Evolutionary conservation across 108 stramenopile species (phyloP), one percentile per base, ranked within the genome.

Genomic region (Craspedostauros australis): DNA sequence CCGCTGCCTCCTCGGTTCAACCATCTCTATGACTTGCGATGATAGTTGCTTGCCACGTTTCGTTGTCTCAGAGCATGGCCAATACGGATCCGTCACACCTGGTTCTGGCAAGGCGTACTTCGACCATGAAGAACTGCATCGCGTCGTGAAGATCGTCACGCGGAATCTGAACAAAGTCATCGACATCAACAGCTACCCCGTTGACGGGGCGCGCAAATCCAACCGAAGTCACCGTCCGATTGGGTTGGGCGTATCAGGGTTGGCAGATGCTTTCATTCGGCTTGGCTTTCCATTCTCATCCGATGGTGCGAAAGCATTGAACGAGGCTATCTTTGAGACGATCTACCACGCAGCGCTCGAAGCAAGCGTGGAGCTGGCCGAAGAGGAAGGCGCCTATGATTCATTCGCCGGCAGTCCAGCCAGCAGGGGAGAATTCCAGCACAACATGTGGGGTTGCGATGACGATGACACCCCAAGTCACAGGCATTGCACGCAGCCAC

Each of bases 191-290:
- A 73, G 63, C 33, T 98, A 98, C 71, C 98, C 98, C 18, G 61
- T 94, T 26, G 52, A 67, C 16, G 95, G 80, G 23, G 93, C 98
- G 1, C 59, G 71, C 46, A 77, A 57, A 49, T 95, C 94, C 27
- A 98, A 98, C 70, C 57, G 67, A 39, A 60, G 77, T 18, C 98
- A 98, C 75, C 82, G 98, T 8, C 98, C 98, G 22, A 82, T 98
- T 40, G 98, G 98, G 34, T 79, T 98, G 54, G 98, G 98, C 19
- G 96, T 98, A 16, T 87, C 92, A 20, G 98, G 98, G 16, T 75
- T 98, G 46, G 95, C 95, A 3, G 98, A 98, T 78, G 80, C 92
- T 3, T 96, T 95, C 62, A 72, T 93, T 62, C 70, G 89, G 18
- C 57, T 97, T 51, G 93, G 96, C 11, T 57, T 93, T 43, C 93